These are phyloP conservation scores for Ichthyophonus hoferi DNA, from an alignment of 208 protist species.

Conservation along the genomic window DNA sequence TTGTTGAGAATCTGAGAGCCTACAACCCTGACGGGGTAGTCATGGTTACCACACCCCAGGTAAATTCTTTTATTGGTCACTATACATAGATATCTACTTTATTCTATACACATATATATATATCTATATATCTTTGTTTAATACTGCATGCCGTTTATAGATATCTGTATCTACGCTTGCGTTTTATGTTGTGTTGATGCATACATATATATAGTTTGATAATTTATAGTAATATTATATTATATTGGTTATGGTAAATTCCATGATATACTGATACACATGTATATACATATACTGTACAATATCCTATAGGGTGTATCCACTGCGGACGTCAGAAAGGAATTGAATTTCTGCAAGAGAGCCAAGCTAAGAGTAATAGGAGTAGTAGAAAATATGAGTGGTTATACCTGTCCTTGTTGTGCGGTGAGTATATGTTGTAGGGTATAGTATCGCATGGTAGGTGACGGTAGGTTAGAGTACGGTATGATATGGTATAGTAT, in stretches of 20 bases:
- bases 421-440: constrained; percentile 1
- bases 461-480: background rate
- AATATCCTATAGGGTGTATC: constrained; percentile 67
- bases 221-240: too few species aligned
- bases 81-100: background rate
- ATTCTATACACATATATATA: too few species aligned
- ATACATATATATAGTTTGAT: too few species aligned
- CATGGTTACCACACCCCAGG: constrained; percentile 89
- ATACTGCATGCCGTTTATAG: too few species aligned
- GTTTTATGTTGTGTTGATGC: background rate
- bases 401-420: constrained; percentile 85
- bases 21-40: constrained; percentile 53
- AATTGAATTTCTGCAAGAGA: constrained; percentile 97
- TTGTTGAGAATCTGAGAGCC: constrained; percentile 80
- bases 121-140: too few species aligned
- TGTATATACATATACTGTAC: background rate
- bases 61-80: constrained; percentile 14
- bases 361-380: constrained; percentile 89
- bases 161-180: background rate
- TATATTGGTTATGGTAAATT: background rate
- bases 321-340: constrained; percentile 93
- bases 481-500: background rate
- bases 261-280: background rate
- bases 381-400: constrained; percentile 99
- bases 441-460: background rate